Conservation (phyloP, 1,284 basidiomycete species). For the Pyrrhoderma noxium region DNA sequence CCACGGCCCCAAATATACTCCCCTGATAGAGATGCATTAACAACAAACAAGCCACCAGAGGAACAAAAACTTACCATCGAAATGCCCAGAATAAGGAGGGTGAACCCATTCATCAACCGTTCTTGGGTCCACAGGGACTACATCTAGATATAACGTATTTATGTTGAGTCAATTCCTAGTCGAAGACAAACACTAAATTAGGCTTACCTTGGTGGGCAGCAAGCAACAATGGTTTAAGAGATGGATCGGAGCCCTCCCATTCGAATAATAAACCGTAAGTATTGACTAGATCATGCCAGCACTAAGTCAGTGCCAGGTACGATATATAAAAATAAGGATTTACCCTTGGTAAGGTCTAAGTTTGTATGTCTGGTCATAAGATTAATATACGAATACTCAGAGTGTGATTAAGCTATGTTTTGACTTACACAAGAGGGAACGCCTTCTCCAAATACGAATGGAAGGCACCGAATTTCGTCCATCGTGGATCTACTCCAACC, state of each 20-base stretch:
- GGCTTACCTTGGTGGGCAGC: conserved; percentile 39
- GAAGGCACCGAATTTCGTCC: conserved; percentile 21
- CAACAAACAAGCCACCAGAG: too few species aligned
- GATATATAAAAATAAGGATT: background rate
- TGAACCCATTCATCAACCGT: conserved; percentile 35
- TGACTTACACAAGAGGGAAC: conserved; percentile 21
- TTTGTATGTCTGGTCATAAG: conserved; percentile 26
- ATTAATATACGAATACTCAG: background rate
- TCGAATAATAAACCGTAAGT: conserved; percentile 42
- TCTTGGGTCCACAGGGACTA: conserved; percentile 35
- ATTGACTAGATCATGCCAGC: conserved; percentile 28
- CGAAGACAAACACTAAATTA: too few species aligned
- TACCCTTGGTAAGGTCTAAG: conserved; percentile 29
- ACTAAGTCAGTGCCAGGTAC: background rate
- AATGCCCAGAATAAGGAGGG: conserved; percentile 37
- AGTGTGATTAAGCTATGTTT: background rate
- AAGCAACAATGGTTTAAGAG: conserved; percentile 41
- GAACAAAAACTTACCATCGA: conserved; percentile 29
- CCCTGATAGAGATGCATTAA: conserved; percentile 15
- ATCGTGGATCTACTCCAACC: conserved; percentile 21
- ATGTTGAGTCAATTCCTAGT: too few species aligned
- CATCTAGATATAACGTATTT: conserved; percentile 32
- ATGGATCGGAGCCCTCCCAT: conserved; percentile 37
- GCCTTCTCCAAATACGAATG: conserved; percentile 20
- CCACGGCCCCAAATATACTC: conserved; percentile 36